These are phyloP conservation scores for Leccinellum rugosiceps DNA, from an alignment of 768 basidiomycete genomes.

Conservation along the genomic window DNA sequence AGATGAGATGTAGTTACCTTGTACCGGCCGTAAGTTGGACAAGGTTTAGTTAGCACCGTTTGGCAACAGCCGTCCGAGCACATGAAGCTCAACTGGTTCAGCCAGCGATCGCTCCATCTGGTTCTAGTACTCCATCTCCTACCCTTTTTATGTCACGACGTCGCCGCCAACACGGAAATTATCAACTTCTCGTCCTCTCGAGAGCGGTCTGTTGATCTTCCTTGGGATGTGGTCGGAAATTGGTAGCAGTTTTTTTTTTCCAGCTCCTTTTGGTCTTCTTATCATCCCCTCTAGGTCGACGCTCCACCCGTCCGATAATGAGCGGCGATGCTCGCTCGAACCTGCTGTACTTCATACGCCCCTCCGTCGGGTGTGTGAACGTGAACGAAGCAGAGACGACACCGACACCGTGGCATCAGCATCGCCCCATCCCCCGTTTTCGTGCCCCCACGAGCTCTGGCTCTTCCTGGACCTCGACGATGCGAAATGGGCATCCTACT, in stretches of 20 bases:
- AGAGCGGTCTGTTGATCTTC: constrained; percentile 14
- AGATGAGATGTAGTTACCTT: constrained; percentile 6
- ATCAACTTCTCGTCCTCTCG: constrained; percentile 47
- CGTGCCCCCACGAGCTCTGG: constrained; percentile 48
- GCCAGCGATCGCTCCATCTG: constrained; percentile 14
- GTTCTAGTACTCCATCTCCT: constrained; percentile 10
- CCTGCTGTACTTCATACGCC: constrained; percentile 42
- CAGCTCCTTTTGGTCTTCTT: constrained; percentile 12
- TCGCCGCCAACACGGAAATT: constrained; percentile 62
- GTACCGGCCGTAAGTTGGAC: background rate
- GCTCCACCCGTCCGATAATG: constrained; percentile 32
- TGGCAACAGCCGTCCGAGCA: constrained; percentile 8
- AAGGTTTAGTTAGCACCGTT: background rate
- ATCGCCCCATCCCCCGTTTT: constrained; percentile 6
- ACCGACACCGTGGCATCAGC: background rate
- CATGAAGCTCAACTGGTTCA: constrained; percentile 14
- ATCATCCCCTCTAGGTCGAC: constrained; percentile 35
- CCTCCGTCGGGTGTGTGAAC: constrained; percentile 37
- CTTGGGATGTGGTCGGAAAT: constrained; percentile 26
- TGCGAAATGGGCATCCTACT: constrained; percentile 37
- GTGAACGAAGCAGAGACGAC: background rate
- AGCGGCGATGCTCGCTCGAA: constrained; percentile 36
- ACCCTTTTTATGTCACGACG: constrained; percentile 25
- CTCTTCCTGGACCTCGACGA: constrained; percentile 43
- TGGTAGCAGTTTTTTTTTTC: constrained; percentile 23